These are phyloP conservation scores for Micromonas commoda DNA, from an alignment of 139 green algal genomes.

Conservation along the genomic window DNA sequence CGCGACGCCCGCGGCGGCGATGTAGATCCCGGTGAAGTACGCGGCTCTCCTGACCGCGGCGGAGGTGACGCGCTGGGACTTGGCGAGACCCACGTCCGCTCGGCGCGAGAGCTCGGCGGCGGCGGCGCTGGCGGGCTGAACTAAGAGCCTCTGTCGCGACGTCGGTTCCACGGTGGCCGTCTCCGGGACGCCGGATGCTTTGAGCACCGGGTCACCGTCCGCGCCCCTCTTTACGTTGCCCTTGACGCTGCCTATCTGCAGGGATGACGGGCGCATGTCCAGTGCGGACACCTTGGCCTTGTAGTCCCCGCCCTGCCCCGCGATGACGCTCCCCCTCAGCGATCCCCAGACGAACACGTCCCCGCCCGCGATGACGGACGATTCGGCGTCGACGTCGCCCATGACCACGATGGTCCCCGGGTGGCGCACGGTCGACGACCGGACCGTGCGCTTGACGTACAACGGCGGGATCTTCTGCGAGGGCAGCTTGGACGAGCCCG, in stretches of 20 bases:
- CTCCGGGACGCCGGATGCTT: too few relatives aligned
- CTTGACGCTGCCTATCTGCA: slow-evolving; percentile 18
- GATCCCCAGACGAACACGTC: slow-evolving; percentile 47
- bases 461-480: neutral
- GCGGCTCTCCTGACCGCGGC: slow-evolving; percentile 7
- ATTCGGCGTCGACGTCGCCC: slow-evolving; percentile 38
- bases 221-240: too few relatives aligned
- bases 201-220: too few relatives aligned
- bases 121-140: too few relatives aligned
- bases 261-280: slow-evolving; percentile 41
- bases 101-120: too few relatives aligned
- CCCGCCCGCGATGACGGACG: slow-evolving; percentile 32
- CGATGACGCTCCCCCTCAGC: slow-evolving; percentile 41
- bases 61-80: neutral
- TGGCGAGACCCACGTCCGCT: too few relatives aligned
- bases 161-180: slow-evolving; percentile 7
- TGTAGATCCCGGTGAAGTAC: slow-evolving; percentile 34
- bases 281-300: slow-evolving; percentile 31
- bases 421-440: slow-evolving; percentile 6
- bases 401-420: slow-evolving; percentile 24
- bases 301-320: slow-evolving; percentile 34
- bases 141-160: too few relatives aligned
- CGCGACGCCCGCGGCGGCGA: slow-evolving; percentile 6
- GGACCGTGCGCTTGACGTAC: slow-evolving; percentile 23
- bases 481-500: too few relatives aligned